Evolutionary conservation across 2,329 filamentous ascomycete species (phyloP), one percentile per base, ranked within the genome.

Genomic region (Emergomyces orientalis): DNA sequence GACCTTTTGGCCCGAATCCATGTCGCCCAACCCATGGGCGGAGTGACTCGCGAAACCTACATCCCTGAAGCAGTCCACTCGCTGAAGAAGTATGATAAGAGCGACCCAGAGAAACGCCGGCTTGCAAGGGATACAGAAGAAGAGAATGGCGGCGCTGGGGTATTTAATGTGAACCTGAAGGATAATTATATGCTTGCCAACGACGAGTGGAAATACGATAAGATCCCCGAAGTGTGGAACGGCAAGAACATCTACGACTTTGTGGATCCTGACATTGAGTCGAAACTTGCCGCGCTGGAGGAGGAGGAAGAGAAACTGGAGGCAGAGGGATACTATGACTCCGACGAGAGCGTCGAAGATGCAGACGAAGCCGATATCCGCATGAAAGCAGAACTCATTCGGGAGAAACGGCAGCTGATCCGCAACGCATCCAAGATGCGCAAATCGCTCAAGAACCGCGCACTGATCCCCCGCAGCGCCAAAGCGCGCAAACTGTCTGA

Each of bases 241-340:
- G 94, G 94, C 76, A 92, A 93, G 83, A 99, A 99, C 76, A 90
- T 99, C 63, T 94, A 93, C 79, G 94, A 99, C 77, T 99, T 90
- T 76, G 86, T 99, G 72, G 94, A 97, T 72, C 92, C 93, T 0
- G 95, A 99, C 62, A 99, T 99, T 73, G 94, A 96, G 72, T 84
- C 86, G 68, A 97, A 96, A 81, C 84, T 99, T 59, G 87, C 88
- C 60, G 91, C 91, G 62, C 83, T 99, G 41, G 94, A 99, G 77
- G 92, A 92, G 66, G 95, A 99, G 74, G 94, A 99, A 76, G 93
- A 96, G 79, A 88, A 88, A 70, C 85, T 97, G 17, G 89, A 97
- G 76, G 88, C 86, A 8, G 90, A 96, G 67, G 94, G 94, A 64
- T 96, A 89, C 82, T 99, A 99, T 78, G 90, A 97, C 54, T 91